These are phyloP conservation scores for Botrytis squamosa DNA, from an alignment of 2,329 filamentous ascomycete species.

Conservation along the genomic window DNA sequence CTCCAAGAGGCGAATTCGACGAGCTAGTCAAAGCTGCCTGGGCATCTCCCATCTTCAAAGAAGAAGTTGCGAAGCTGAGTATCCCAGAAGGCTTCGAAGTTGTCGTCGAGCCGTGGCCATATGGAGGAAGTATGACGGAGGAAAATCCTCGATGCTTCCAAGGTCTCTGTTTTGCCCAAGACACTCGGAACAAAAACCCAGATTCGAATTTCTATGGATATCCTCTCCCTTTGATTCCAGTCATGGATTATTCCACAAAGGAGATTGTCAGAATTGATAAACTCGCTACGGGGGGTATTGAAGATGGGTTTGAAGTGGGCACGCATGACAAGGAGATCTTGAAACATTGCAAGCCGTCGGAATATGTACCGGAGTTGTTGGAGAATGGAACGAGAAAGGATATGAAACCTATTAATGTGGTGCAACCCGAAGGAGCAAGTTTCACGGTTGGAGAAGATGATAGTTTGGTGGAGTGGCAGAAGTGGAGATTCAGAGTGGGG, in stretches of 20 bases:
- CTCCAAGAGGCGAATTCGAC: neutral
- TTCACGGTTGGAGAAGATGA: conserved; percentile 50
- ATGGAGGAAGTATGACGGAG: conserved; percentile 46
- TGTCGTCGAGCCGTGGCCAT: conserved; percentile 54
- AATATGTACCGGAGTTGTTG: conserved; percentile 45
- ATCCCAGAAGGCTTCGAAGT: conserved; percentile 54
- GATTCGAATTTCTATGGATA: conserved; percentile 49
- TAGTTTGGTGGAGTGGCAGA: conserved; percentile 50
- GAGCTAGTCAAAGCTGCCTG: conserved; percentile 1
- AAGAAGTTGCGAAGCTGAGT: conserved; percentile 41
- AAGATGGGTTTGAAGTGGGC: conserved; percentile 45
- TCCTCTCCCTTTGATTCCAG: conserved; percentile 48
- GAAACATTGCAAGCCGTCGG: conserved; percentile 41
- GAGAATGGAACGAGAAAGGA: conserved; percentile 44
- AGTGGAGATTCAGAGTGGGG: conserved; percentile 61
- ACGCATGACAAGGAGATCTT: conserved; percentile 47
- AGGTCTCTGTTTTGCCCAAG: conserved; percentile 52
- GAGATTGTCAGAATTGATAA: conserved; percentile 50
- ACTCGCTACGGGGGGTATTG: conserved; percentile 41
- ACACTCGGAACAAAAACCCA: conserved; percentile 36
- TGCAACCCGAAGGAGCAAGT: conserved; percentile 61
- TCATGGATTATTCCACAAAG: conserved; percentile 49
- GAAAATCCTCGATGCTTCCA: conserved; percentile 54
- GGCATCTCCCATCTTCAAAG: neutral
- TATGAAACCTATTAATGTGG: conserved; percentile 59